These are phyloP conservation scores for Diplodia sapinea DNA, from an alignment of 2,329 filamentous ascomycete species.

Conservation along the genomic window DNA sequence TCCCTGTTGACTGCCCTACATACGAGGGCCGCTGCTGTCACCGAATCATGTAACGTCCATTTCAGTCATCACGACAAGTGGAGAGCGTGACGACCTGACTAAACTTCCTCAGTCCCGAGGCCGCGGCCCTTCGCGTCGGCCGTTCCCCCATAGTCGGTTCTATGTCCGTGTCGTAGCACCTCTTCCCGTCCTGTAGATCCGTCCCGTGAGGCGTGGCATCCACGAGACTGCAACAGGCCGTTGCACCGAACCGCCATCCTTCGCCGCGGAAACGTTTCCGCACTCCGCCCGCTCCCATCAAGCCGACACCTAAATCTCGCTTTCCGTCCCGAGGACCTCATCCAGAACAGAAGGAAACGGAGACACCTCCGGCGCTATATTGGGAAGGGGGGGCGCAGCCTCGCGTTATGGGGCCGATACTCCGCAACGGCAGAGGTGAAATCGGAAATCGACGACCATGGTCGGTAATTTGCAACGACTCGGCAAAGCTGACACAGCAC, in stretches of 20 bases:
- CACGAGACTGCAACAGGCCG: neutral
- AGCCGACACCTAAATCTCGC: neutral
- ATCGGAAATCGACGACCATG: neutral
- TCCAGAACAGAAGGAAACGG: neutral
- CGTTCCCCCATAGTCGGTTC: neutral
- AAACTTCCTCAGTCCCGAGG: no score
- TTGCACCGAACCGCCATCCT: neutral
- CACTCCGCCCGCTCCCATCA: neutral
- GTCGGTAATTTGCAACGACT: conserved; percentile 19
- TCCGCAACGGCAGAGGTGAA: neutral
- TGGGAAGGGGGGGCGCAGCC: neutral
- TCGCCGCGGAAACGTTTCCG: neutral
- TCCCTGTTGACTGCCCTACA: neutral
- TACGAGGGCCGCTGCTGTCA: neutral
- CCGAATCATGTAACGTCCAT: neutral
- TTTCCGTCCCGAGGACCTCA: no score
- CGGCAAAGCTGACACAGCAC: neutral
- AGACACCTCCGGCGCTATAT: conserved; percentile 3
- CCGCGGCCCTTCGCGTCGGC: no score
- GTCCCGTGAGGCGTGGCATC: neutral
- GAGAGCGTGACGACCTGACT: no score
- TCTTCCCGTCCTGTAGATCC: neutral
- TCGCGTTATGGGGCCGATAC: neutral
- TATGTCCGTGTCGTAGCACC: neutral
- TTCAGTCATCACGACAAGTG: no score